Conservation (phyloP, 129 eudicot species). For the Artemisia argyi region DNA sequence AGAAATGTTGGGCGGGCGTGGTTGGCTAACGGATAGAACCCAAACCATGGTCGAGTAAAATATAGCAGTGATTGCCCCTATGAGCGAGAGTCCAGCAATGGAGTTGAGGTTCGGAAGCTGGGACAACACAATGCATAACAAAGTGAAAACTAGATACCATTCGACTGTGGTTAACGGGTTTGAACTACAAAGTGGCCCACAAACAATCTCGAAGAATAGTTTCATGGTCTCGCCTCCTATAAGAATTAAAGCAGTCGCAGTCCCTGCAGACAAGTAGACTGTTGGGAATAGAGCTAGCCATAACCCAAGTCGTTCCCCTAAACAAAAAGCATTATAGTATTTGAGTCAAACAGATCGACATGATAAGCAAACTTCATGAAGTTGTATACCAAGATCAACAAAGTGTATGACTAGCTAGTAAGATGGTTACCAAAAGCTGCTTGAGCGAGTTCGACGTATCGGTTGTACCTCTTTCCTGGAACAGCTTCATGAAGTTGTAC, state of each 20-base stretch:
- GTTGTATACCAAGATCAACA: slow-evolving; percentile 83
- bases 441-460: slow-evolving; percentile 73
- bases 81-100: slow-evolving; percentile 69
- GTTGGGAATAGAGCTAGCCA: slow-evolving; percentile 62
- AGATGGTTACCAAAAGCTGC: slow-evolving; percentile 68
- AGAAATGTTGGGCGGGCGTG: slow-evolving; percentile 43
- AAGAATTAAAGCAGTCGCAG: slow-evolving; percentile 66
- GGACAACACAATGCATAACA: slow-evolving; percentile 55
- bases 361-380: slow-evolving; percentile 47
- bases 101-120: slow-evolving; percentile 85
- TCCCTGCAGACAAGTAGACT: slow-evolving; percentile 73
- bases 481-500: slow-evolving; percentile 84
- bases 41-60: slow-evolving; percentile 67
- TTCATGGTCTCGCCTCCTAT: slow-evolving; percentile 70
- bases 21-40: slow-evolving; percentile 59
- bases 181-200: slow-evolving; percentile 36
- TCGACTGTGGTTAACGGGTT: slow-evolving; percentile 46
- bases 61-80: slow-evolving; percentile 62
- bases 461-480: slow-evolving; percentile 72
- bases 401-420: background rate
- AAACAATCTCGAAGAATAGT: slow-evolving; percentile 48
- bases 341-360: background rate
- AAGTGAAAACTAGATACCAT: slow-evolving; percentile 72
- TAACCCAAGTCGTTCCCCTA: slow-evolving; percentile 69
- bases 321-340: slow-evolving; percentile 7